Evolutionary conservation across 2,329 filamentous ascomycete genomes (phyloP).

Genomic region (Xylaria hypoxylon): DNA sequence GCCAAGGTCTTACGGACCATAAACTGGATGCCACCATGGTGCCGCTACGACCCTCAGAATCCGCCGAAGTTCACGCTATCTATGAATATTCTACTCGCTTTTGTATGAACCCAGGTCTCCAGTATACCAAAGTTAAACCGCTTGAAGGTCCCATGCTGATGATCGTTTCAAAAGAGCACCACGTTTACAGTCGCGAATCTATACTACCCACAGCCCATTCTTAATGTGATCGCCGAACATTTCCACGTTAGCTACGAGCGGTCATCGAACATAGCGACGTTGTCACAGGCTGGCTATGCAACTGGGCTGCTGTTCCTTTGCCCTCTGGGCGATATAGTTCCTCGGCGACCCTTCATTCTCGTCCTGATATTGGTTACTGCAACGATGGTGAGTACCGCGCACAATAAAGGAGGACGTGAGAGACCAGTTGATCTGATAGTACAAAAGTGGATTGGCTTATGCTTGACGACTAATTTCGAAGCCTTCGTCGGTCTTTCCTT

Average conservation of each 20-base stretch:
- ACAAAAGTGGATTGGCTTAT: conserved; percentile 68
- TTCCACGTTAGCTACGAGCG: conserved; percentile 72
- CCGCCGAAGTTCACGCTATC: conserved; percentile 76
- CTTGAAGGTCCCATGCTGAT: conserved; percentile 16
- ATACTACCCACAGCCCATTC: conserved; percentile 76
- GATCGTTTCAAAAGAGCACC: conserved; percentile 47
- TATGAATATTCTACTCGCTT: conserved; percentile 77
- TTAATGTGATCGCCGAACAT: conserved; percentile 72
- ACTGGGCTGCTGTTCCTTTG: conserved; percentile 73
- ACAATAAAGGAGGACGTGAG: background rate
- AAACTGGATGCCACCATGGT: conserved; percentile 72
- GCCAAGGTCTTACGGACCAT: conserved; percentile 50
- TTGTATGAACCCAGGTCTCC: conserved; percentile 56
- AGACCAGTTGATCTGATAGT: conserved; percentile 17
- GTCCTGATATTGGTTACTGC: conserved; percentile 71
- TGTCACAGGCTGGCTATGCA: conserved; percentile 77
- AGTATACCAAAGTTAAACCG: background rate
- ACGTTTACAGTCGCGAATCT: conserved; percentile 77
- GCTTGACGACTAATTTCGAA: conserved; percentile 67
- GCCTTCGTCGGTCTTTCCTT: conserved; percentile 73
- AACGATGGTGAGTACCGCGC: conserved; percentile 62
- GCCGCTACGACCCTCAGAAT: conserved; percentile 74
- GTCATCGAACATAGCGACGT: conserved; percentile 69
- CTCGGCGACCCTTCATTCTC: conserved; percentile 71
- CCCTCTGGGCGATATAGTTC: conserved; percentile 71